Evolutionary conservation across 1,284 basidiomycete species (phyloP).

Genomic region (Leccinum fallax): DNA sequence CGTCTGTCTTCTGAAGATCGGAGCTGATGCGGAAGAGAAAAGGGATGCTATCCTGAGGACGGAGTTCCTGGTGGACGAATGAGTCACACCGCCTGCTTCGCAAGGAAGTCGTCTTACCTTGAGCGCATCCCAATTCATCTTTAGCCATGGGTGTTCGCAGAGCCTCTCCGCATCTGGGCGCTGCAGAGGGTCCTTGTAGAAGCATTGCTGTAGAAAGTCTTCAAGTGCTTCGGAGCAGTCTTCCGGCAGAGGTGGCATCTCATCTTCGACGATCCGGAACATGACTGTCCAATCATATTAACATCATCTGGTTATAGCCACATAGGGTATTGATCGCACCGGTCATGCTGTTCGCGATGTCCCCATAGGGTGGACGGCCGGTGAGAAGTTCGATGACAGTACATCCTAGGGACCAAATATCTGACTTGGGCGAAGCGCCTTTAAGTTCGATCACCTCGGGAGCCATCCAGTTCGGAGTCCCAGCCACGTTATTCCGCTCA

Average conservation of each 20-base stretch:
- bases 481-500: conserved; percentile 86
- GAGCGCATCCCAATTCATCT: conserved; percentile 73
- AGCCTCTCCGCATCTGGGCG: conserved; percentile 83
- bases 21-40: conserved; percentile 89
- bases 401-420: conserved; percentile 93
- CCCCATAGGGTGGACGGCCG: conserved; percentile 88
- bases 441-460: conserved; percentile 91
- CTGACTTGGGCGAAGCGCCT: conserved; percentile 74
- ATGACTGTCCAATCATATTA: conserved; percentile 60
- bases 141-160: conserved; percentile 91
- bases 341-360: conserved; percentile 84
- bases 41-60: conserved; percentile 91
- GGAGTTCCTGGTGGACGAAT: conserved; percentile 58
- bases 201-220: conserved; percentile 84
- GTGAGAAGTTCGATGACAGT: conserved; percentile 93
- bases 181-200: conserved; percentile 81
- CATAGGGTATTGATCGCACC: conserved; percentile 46
- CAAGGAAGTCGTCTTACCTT: conserved; percentile 54
- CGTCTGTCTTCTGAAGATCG: conserved; percentile 76
- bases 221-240: conserved; percentile 71
- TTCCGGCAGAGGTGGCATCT: conserved; percentile 83
- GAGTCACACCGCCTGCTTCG: conserved; percentile 5
- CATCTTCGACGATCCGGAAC: conserved; percentile 95
- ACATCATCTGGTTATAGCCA: conserved; percentile 3
- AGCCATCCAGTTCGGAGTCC: conserved; percentile 99